These are phyloP conservation scores for Nothophytophthora sp. DNA, from an alignment of 352 stramenopile species.

Conservation along the genomic window DNA sequence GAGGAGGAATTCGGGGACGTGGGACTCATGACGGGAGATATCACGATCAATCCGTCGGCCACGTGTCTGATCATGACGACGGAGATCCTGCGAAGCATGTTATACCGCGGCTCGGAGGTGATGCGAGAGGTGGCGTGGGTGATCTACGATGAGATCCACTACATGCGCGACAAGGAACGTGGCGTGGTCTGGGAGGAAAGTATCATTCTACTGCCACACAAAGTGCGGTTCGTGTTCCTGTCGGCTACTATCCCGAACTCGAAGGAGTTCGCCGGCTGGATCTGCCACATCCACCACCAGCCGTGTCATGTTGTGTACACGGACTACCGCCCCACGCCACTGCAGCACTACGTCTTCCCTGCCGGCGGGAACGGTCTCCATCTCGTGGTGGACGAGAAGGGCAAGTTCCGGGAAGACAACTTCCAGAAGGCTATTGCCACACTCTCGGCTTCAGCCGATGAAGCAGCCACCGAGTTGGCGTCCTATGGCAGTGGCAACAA, in stretches of 20 bases:
- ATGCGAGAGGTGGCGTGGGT: constrained; percentile 99
- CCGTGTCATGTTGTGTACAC: constrained; percentile 99
- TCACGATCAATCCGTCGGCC: constrained; percentile 99
- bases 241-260: constrained; percentile 99
- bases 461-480: constrained; percentile 79
- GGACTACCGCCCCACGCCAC: constrained; percentile 98
- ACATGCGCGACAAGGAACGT: constrained; percentile 99
- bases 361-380: constrained; percentile 96
- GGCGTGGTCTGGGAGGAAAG: constrained; percentile 99
- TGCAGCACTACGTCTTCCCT: constrained; percentile 99
- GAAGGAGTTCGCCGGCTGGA: constrained; percentile 97
- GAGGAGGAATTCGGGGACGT: constrained; percentile 95
- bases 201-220: constrained; percentile 99
- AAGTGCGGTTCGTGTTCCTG: constrained; percentile 99
- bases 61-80: constrained; percentile 98
- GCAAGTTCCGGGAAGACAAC: constrained; percentile 98
- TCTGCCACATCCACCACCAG: constrained; percentile 99
- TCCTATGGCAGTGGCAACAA: constrained; percentile 79
- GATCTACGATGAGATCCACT: constrained; percentile 99
- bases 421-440: constrained; percentile 94
- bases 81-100: constrained; percentile 98
- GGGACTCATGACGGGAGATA: constrained; percentile 99
- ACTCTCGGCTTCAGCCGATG: constrained; percentile 53
- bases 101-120: constrained; percentile 98
- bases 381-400: constrained; percentile 99